Conservation (phyloP, 2,329 filamentous ascomycete genomes). For the Biscogniauxia marginata region DNA sequence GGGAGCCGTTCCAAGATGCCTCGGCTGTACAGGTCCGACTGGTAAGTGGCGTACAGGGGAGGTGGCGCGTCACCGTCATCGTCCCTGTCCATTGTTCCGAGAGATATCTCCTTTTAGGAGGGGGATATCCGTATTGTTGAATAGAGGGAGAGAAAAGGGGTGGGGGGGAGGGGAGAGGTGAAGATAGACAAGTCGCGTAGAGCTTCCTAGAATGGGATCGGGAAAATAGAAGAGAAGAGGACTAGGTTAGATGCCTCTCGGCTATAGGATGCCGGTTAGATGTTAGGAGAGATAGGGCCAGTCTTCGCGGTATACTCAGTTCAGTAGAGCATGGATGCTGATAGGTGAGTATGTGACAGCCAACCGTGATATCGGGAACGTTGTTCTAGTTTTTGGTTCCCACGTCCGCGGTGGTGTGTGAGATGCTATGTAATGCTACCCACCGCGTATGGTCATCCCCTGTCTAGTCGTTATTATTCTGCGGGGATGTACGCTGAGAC, state of each 20-base stretch:
- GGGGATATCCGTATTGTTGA: background rate
- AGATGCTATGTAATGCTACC: background rate
- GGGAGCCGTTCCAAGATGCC: constrained; percentile 48
- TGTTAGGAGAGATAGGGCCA: too few relatives aligned
- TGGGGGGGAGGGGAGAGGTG: background rate
- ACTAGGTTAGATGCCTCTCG: background rate
- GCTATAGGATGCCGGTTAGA: background rate
- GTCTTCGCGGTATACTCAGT: background rate
- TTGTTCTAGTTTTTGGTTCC: background rate
- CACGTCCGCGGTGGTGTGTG: background rate
- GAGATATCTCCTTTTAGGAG: too few relatives aligned
- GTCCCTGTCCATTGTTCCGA: constrained; percentile 12
- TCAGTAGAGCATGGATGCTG: background rate
- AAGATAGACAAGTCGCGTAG: background rate
- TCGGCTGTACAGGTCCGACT: constrained; percentile 49
- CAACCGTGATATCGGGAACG: background rate
- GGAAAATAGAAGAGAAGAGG: background rate
- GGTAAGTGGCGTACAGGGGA: constrained; percentile 42
- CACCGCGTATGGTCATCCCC: background rate
- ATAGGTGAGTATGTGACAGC: too few relatives aligned
- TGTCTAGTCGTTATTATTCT: background rate
- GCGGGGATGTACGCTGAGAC: background rate
- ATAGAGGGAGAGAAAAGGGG: background rate
- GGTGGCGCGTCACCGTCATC: constrained; percentile 14
- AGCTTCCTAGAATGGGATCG: background rate